Percentiles rank a stretch among this genome's conserved stretches.
phyloP scores from a whole-genome alignment of 2,329 filamentous ascomycete species.

The Aspergillus oerlinghausenensis region DNA sequence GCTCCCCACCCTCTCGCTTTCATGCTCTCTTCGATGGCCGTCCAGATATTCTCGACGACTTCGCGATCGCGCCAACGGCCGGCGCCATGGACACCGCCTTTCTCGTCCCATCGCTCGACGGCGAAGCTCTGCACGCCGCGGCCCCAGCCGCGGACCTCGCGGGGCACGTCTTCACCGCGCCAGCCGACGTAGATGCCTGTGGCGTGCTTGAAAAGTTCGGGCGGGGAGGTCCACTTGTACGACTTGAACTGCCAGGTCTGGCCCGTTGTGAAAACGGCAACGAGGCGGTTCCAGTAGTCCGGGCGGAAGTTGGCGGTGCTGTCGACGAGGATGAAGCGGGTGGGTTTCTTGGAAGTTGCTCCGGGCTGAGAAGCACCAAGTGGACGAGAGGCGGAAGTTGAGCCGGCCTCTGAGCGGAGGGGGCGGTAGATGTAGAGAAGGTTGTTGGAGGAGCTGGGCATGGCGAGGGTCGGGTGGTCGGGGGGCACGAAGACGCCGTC shows the following conservation, averaged over 20 bases:
- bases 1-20: conserved; percentile 68
- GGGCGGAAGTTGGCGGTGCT: conserved; percentile 92
- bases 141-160: conserved; percentile 77
- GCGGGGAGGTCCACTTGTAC: conserved; percentile 90
- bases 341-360: conserved; percentile 51
- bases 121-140: conserved; percentile 72
- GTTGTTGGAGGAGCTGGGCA: conserved; percentile 56
- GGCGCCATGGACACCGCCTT: conserved; percentile 33
- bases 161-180: conserved; percentile 75
- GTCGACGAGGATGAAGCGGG: conserved; percentile 94
- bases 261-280: conserved; percentile 94
- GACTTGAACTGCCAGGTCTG: conserved; percentile 98
- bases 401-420: conserved; percentile 50
- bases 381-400: conserved; percentile 20
- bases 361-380: conserved; percentile 52
- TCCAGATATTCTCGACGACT: conserved; percentile 90
- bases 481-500: conserved; percentile 75
- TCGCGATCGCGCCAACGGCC: conserved; percentile 80
- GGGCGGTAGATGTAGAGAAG: conserved; percentile 81
- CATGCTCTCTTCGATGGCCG: conserved; percentile 83
- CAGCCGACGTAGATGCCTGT: conserved; percentile 87
- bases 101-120: conserved; percentile 75
- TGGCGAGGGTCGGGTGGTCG: conserved; percentile 57
- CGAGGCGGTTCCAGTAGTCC: conserved; percentile 93
- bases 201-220: conserved; percentile 84